A percentile compares a stretch with the other conserved stretches of the same genome.
Conservation (phyloP, 257 asterid genomes). For the Perilla frutescens region DNA sequence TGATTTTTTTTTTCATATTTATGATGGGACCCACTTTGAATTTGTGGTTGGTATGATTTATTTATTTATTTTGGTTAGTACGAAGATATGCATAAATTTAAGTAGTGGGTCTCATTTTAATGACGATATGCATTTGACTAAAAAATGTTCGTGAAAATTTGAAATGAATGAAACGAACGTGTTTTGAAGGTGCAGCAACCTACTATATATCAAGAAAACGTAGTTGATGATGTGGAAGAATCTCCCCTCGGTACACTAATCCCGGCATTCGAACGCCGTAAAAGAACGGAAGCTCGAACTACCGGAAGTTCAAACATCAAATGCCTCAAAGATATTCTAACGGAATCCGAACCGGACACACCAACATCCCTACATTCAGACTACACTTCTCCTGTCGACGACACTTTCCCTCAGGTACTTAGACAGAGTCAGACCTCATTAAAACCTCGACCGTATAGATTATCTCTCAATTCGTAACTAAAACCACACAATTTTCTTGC, state of each 20-base stretch:
- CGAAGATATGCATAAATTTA: no score
- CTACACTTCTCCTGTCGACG: conserved; percentile 47
- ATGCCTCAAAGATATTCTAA: conserved; percentile 77
- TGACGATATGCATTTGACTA: no score
- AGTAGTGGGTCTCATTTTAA: no score
- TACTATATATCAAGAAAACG: conserved; percentile 25
- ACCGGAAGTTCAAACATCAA: conserved; percentile 49
- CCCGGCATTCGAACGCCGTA: conserved; percentile 24
- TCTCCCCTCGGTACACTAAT: neutral
- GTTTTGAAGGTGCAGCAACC: neutral
- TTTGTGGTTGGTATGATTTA: no score
- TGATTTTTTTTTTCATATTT: no score
- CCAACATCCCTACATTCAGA: conserved; percentile 48
- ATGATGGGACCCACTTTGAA: no score
- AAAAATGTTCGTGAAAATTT: no score
- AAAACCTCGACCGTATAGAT: no score
- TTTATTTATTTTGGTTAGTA: no score
- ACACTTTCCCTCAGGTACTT: conserved; percentile 56
- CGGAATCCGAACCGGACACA: conserved; percentile 71
- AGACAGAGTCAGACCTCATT: no score
- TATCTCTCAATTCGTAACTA: neutral
- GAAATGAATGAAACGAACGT: no score
- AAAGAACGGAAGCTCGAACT: conserved; percentile 37
- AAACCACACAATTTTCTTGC: conserved; percentile 14
- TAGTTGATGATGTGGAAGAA: conserved; percentile 28